Evolutionary conservation across 371 early-diverging fungal genomes (phyloP).

Genomic region (Mucor saturninus): DNA sequence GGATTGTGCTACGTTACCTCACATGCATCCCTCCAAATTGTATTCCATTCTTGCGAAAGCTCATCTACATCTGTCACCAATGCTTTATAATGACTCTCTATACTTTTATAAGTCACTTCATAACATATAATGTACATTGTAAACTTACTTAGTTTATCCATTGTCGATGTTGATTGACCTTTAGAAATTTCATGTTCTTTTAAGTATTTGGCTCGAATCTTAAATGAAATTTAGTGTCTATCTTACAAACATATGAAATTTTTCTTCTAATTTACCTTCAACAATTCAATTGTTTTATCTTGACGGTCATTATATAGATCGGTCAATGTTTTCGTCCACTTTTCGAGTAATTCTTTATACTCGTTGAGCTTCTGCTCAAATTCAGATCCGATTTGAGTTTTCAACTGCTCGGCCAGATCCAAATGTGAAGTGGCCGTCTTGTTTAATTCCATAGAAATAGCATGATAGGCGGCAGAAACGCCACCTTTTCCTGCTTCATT

Average conservation of each 20-base stretch:
- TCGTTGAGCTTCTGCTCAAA: constrained; percentile 20
- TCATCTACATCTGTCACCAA: constrained; percentile 31
- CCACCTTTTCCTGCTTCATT: constrained; percentile 14
- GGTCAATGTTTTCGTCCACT: constrained; percentile 26
- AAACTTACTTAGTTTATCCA: constrained; percentile 28
- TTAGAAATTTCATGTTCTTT: constrained; percentile 24
- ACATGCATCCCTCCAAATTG: constrained; percentile 44
- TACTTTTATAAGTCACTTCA: background rate
- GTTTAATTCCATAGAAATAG: constrained; percentile 35
- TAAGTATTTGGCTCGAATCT: constrained; percentile 27
- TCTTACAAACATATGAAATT: background rate
- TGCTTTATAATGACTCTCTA: constrained; percentile 32
- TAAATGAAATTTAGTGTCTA: background rate
- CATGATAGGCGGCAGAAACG: constrained; percentile 17
- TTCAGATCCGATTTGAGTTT: constrained; percentile 27
- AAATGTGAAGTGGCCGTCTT: constrained; percentile 43
- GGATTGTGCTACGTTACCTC: constrained; percentile 28
- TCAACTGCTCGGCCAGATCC: constrained; percentile 34
- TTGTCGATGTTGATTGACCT: constrained; percentile 12
- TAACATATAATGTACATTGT: background rate
- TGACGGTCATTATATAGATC: constrained; percentile 23
- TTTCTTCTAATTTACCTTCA: constrained; percentile 16
- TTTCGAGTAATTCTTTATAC: constrained; percentile 18
- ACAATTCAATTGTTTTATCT: constrained; percentile 14
- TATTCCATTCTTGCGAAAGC: constrained; percentile 41